These are phyloP conservation scores for Diplodia sapinea DNA, from an alignment of 2,329 filamentous ascomycete species.

Conservation along the genomic window DNA sequence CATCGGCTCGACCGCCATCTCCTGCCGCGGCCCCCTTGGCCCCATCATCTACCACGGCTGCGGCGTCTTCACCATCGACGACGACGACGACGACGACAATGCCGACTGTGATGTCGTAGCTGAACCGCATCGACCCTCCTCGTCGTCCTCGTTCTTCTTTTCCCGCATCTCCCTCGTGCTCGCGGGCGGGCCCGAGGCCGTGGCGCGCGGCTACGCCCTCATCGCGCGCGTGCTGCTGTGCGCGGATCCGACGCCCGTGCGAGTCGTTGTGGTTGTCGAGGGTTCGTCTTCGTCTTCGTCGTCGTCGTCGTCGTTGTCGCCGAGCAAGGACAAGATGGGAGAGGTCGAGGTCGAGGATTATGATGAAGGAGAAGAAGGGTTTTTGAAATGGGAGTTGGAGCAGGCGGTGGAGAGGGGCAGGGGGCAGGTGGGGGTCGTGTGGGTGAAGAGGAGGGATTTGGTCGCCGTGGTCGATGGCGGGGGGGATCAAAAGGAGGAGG, in stretches of 20 bases:
- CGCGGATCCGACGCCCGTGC: constrained; percentile 48
- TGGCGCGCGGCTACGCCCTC: constrained; percentile 60
- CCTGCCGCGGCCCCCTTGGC: constrained; percentile 57
- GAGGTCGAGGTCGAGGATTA: no score
- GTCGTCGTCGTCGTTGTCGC: constrained; percentile 52
- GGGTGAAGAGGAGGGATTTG: constrained; percentile 57
- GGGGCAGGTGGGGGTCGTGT: constrained; percentile 52
- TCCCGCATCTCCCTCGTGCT: constrained; percentile 56
- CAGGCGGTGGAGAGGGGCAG: constrained; percentile 45
- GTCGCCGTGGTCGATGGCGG: constrained; percentile 50
- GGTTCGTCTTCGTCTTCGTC: neutral
- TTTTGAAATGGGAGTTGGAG: constrained; percentile 51
- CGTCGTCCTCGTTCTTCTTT: constrained; percentile 45
- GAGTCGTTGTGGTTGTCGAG: constrained; percentile 48
- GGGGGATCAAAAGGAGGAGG: constrained; percentile 44
- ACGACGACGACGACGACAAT: constrained; percentile 25
- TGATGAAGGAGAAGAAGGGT: neutral
- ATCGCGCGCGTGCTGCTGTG: constrained; percentile 52
- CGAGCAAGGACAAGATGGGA: no score
- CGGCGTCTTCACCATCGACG: constrained; percentile 55
- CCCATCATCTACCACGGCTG: constrained; percentile 58
- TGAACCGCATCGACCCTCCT: no score
- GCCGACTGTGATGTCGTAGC: constrained; percentile 33
- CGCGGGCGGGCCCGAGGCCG: constrained; percentile 56
- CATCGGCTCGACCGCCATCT: constrained; percentile 32